Evolutionary conservation across 2,329 filamentous ascomycete genomes (phyloP), one percentile per base, ranked within the genome.

Genomic region (Fusarium pseudocircinatum): DNA sequence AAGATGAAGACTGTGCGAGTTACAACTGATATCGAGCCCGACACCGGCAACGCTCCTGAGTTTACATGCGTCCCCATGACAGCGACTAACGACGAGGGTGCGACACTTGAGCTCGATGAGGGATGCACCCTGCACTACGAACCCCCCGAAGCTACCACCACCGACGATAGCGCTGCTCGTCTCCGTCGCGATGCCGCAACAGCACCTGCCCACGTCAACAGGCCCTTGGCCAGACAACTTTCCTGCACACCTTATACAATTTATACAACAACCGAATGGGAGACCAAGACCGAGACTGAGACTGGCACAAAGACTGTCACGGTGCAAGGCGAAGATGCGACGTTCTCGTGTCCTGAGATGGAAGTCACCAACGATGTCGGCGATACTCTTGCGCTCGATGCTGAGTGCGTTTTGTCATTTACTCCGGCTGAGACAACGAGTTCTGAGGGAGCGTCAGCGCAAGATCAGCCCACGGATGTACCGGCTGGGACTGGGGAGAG

Each of bases 311-410:
- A 24, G 7, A 68, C 65, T 1, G 18, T 68, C 0, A 43, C 40
- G 2, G 63, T 68, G 0, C 54, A 60, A 4, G 64, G 63, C 1
- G 64, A 61, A 2, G 63, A 67, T 2, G 65, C 12, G 9, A 68
- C 65, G 0, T 68, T 68, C 13, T 68, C 65, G 2, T 68, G 65
- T 13, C 65, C 65, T 2, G 53, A 61, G 16, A 68, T 68, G 65
- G 65, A 68, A 10, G 65, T 68, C 1, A 68, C 63, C 0, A 68
- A 68, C 2, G 63, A 67, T 20, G 40, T 49, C 3, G 65, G 65
- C 0, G 65, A 68, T 13, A 39, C 42, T 0, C 42, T 68, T 1
- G 65, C 54, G 34, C 36, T 68, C 2, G 65, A 68, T 43, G 65
- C 22, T 4, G 65, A 67, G 3, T 68, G 65, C 2, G 54, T 46